Evolutionary conservation across 441 rosid genomes (phyloP).

Genomic region (Corymbia calophylla): DNA sequence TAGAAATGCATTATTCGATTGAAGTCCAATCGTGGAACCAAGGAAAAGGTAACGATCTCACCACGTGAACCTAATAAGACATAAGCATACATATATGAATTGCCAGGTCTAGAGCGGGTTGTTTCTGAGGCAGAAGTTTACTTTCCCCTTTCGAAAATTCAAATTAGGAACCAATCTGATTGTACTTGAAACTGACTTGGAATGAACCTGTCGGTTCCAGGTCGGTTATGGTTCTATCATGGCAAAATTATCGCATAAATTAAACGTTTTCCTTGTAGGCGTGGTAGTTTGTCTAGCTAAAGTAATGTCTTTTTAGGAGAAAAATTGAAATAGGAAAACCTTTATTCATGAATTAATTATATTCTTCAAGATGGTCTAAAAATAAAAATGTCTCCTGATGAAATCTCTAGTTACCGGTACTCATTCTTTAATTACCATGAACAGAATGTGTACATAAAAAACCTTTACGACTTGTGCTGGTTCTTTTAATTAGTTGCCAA

Average conservation of each 20-base stretch:
- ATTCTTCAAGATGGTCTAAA: not conserved
- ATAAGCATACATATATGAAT: not conserved
- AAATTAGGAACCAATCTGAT: not conserved
- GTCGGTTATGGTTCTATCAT: not conserved
- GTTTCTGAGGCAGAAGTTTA: not conserved
- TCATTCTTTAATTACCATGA: not conserved
- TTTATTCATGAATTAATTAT: not conserved
- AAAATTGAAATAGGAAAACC: not conserved
- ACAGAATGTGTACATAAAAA: not conserved
- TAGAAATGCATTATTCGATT: not conserved
- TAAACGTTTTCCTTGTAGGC: not conserved
- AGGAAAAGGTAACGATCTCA: too few relatives aligned
- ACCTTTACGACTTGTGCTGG: not conserved
- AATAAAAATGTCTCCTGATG: not conserved
- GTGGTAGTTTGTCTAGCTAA: not conserved
- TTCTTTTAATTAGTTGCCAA: not conserved
- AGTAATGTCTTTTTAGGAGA: not conserved
- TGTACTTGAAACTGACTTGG: not conserved
- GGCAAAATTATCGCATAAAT: not conserved
- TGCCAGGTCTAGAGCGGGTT: not conserved
- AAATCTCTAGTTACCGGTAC: not conserved
- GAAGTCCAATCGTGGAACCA: not conserved
- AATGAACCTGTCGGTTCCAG: not conserved
- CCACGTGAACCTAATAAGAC: not conserved
- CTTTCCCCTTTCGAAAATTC: not conserved